These are phyloP conservation scores for Dictyostelium intermedium DNA, from an alignment of 78 protist genomes.

Conservation along the genomic window DNA sequence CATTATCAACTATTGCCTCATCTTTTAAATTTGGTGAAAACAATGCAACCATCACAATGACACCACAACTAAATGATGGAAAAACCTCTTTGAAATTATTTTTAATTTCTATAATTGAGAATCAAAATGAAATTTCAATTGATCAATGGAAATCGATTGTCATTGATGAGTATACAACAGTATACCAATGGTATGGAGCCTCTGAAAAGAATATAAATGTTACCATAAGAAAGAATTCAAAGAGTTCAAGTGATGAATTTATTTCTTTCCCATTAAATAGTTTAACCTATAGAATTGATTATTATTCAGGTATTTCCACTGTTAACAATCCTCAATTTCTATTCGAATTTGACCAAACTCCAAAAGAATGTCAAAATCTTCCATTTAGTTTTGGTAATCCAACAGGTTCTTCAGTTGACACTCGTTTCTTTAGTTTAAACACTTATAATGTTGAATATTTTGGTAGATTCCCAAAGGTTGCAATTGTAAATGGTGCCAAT, in stretches of 20 bases:
- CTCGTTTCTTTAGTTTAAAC: not conserved
- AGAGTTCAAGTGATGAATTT: not conserved
- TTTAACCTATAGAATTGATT: not conserved
- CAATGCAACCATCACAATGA: not conserved
- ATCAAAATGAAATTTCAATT: not conserved
- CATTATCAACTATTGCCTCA: not conserved
- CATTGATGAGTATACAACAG: not conserved
- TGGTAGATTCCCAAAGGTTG: not conserved
- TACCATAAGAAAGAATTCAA: not conserved
- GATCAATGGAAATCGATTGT: not conserved
- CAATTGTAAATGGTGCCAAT: not conserved
- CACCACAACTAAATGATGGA: not conserved
- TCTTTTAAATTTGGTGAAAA: not conserved
- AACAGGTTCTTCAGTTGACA: not conserved
- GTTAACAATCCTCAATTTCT: not conserved
- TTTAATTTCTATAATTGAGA: not conserved
- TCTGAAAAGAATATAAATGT: not conserved
- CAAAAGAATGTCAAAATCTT: not conserved
- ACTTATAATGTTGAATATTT: not conserved
- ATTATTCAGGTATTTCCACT: not conserved
- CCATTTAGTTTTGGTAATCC: slow-evolving; percentile 5
- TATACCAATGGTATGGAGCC: not conserved
- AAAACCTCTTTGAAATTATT: not conserved
- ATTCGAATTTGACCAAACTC: not conserved
- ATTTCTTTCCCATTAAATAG: slow-evolving; percentile 2